Evolutionary conservation across 2,329 filamentous ascomycete genomes (phyloP), one percentile per base, ranked within the genome.

Genomic region (Ampelomyces quisqualis): DNA sequence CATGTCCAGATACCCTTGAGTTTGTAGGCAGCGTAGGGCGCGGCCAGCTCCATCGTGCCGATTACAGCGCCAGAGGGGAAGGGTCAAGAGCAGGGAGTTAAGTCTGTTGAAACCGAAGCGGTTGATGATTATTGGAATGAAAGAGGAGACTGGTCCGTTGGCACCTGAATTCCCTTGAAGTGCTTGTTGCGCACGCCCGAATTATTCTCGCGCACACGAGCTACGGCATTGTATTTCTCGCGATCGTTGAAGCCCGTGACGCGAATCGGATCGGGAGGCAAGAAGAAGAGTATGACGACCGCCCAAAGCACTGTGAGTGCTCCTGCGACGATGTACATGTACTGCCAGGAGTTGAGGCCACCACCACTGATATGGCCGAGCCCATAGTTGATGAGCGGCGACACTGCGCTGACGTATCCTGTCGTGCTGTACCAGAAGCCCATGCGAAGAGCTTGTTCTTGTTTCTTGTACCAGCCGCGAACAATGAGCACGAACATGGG

Each of bases 201-300:
- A 64, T 89, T 83, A 56, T 90, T 90, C 26, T 80, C 75, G 0
- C 85, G 77, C 10, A 90, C 78, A 0, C 87, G 77, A 43, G 88
- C 86, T 13, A 89, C 72, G 0, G 83, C 84, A 21, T 61, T 64
- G 21, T 70, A 53, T 27, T 71, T 67, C 40, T 73, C 69, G 15
- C 55, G 58, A 17, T 67, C 60, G 24, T 52, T 62, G 27, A 73
- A 61, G 10, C 63, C 57, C 11, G 62, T 64, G 11, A 56, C 60
- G 2, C 60, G 67, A 55, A 72, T 70, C 1, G 68, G 70, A 34
- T 70, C 71, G 36, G 72, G 67, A 0, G 70, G 71, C 14, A 74
- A 56, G 43, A 71, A 62, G 19, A 69, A 41, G 18, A 69, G 40
- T 20, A 72, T 65, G 32, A 62, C 49, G 18, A 64, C 4, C 2